phyloP scores from a whole-genome alignment of 1,139 yeast species.

The Diutina catenulata region DNA sequence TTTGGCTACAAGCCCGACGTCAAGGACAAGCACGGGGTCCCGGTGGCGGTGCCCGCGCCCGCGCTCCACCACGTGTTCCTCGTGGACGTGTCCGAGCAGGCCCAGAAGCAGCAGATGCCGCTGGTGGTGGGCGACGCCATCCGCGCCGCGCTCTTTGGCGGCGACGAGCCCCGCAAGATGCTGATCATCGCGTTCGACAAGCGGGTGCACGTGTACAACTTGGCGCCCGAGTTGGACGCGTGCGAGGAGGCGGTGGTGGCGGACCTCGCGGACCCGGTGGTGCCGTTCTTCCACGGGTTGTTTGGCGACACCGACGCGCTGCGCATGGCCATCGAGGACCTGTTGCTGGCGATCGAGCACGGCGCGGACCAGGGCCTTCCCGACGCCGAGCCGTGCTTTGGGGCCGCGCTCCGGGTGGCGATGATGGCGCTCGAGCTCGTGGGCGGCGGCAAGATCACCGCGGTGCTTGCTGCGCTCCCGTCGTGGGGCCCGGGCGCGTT shows the following conservation, averaged over 20 bases:
- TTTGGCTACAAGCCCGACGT: constrained; percentile 19
- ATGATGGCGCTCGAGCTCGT: constrained; percentile 45
- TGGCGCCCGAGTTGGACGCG: constrained; percentile 41
- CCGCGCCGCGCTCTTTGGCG: constrained; percentile 37
- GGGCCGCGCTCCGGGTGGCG: constrained; percentile 69
- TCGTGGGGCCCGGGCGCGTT: constrained; percentile 81
- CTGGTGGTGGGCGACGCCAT: constrained; percentile 65
- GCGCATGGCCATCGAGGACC: constrained; percentile 49
- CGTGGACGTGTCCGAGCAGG: constrained; percentile 59
- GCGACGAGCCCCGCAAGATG: constrained; percentile 23
- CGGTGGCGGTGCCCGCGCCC: constrained; percentile 14
- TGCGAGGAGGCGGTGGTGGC: constrained; percentile 45
- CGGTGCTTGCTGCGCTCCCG: constrained; percentile 60
- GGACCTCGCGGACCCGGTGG: constrained; percentile 70
- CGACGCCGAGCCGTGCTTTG: constrained; percentile 64
- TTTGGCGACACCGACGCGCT: constrained; percentile 72
- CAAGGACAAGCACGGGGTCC: constrained; percentile 1
- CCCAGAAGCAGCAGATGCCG: constrained; percentile 54
- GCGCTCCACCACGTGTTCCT: constrained; percentile 64
- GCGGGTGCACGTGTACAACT: constrained; percentile 61
- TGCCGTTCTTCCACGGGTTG: constrained; percentile 70
- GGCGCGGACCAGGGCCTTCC: constrained; percentile 25
- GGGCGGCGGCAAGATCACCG: constrained; percentile 76
- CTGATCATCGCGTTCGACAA: constrained; percentile 74
- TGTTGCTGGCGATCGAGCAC: constrained; percentile 51